Conservation (phyloP, 2,329 filamentous ascomycete species). For the Phialemonium atrogriseum region DNA sequence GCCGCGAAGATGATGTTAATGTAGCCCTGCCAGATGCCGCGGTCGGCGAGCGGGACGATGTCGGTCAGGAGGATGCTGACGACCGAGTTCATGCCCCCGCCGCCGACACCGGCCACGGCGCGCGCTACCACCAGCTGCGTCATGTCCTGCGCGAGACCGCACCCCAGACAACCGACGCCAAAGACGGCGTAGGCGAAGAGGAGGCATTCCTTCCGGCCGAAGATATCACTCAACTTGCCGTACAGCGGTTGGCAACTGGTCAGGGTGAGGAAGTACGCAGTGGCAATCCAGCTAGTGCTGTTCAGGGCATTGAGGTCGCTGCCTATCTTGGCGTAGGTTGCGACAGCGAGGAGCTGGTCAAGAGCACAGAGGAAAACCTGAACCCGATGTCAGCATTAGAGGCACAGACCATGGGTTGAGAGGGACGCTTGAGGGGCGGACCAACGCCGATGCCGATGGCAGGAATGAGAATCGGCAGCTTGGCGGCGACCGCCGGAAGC, state of each 20-base stretch:
- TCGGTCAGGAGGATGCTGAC: conserved; percentile 64
- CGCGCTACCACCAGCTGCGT: conserved; percentile 26
- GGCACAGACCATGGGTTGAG: no score
- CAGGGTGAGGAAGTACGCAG: conserved; percentile 68
- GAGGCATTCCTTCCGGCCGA: conserved; percentile 58
- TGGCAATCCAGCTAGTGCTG: conserved; percentile 70
- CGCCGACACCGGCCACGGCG: conserved; percentile 49
- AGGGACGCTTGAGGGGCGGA: neutral
- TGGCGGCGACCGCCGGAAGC: conserved; percentile 20
- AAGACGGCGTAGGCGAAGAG: conserved; percentile 44
- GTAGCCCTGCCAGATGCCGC: conserved; percentile 65
- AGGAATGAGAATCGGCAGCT: conserved; percentile 28
- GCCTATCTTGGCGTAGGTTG: conserved; percentile 71
- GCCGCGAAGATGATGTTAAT: conserved; percentile 64
- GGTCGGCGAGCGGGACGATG: conserved; percentile 58
- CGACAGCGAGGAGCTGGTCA: conserved; percentile 70
- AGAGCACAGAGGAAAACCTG: conserved; percentile 65
- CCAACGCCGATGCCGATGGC: conserved; percentile 29
- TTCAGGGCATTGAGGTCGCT: conserved; percentile 68
- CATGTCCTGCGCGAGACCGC: conserved; percentile 40
- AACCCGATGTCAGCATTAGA: conserved; percentile 1
- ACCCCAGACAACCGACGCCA: conserved; percentile 39
- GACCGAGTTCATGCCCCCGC: conserved; percentile 64
- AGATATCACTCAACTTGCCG: conserved; percentile 37
- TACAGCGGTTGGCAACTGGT: conserved; percentile 70